These are phyloP conservation scores for Calonectria henricotiae DNA, from an alignment of 2,329 filamentous ascomycete species.

Conservation along the genomic window DNA sequence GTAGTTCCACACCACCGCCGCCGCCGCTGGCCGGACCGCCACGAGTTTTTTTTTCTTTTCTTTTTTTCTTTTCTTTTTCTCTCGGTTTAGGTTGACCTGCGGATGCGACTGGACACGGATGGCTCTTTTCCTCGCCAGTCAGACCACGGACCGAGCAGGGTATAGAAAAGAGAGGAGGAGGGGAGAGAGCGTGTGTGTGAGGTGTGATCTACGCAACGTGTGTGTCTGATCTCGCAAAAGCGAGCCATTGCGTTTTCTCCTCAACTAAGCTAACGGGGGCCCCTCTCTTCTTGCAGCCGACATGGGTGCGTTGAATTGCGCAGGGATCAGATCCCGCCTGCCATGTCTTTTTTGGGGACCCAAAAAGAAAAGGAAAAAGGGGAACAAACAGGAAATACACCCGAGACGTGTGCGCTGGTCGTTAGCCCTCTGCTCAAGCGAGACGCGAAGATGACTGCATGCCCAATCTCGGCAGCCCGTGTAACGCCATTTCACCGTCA, in stretches of 20 bases:
- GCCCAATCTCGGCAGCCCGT: conserved; percentile 24
- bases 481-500: conserved; percentile 23
- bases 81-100: conserved; percentile 17
- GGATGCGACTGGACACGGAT: neutral
- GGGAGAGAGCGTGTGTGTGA: neutral
- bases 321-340: conserved; percentile 1
- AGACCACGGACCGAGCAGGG: neutral
- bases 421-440: conserved; percentile 17
- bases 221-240: conserved; percentile 22
- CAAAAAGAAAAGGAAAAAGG: conserved; percentile 7
- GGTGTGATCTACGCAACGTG: conserved; percentile 20
- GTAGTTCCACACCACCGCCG: neutral
- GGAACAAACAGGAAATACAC: conserved; percentile 20
- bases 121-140: neutral
- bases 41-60: neutral
- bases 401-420: conserved; percentile 21
- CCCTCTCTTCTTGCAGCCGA: neutral
- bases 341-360: neutral
- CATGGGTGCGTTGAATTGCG: neutral
- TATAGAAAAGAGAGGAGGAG: neutral
- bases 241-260: conserved; percentile 14
- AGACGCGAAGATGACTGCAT: conserved; percentile 29
- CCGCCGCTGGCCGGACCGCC: neutral
- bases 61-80: too few relatives aligned
- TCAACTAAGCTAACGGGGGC: conserved; percentile 27